Evolutionary conservation across 225 moss, liverwort and hornwort species (phyloP), one percentile per base, ranked within the genome.

Genomic region (Bryoerythrophyllum caledonicum): DNA sequence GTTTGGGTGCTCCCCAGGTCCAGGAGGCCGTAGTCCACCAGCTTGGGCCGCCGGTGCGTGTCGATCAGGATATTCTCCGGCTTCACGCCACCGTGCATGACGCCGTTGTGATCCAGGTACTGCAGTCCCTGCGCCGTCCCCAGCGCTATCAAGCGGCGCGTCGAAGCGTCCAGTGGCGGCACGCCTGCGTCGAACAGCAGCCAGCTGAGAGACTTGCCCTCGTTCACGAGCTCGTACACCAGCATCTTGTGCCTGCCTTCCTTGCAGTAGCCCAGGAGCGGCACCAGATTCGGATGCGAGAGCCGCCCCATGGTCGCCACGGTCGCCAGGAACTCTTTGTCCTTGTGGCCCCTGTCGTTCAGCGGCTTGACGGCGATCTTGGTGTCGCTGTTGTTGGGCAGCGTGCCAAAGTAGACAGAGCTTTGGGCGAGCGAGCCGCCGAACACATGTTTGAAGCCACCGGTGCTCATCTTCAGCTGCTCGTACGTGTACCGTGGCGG

Each of bases 11-110:
- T 78, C 67, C 79, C 57, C 4, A 90, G 77, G 40, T 70, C 73
- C 0, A 80, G 49, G 23, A 90, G 82, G 12, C 89, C 90, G 37
- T 80, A 88, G 46, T 92, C 89, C 12, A 90, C 83, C 2, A 92
- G 76, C 51, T 78, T 84, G 3, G 90, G 84, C 13, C 65, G 80
- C 72, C 83, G 82, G 1, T 79, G 64, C n/a, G 52, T 52, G 65
- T 92, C 92, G 26, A 92, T 67, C 63, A 92, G 74, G 79, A 92
- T 79, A 51, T 91, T 94, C 78, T 90, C 90, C 49, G 88, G 87
- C 59, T 89, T 87, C 24, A 94, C 53, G 43, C 85, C 75, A 12
- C 81, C 80, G 65, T 94, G 94, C 10, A 89, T 71, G 34, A 91
- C 65, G 41, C 81, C 79, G 30, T 28, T 40, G 24, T 10, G 19